Evolutionary conservation across 1,284 basidiomycete genomes (phyloP), one percentile per base, ranked within the genome.

Genomic region (Ganoderma sp.): DNA sequence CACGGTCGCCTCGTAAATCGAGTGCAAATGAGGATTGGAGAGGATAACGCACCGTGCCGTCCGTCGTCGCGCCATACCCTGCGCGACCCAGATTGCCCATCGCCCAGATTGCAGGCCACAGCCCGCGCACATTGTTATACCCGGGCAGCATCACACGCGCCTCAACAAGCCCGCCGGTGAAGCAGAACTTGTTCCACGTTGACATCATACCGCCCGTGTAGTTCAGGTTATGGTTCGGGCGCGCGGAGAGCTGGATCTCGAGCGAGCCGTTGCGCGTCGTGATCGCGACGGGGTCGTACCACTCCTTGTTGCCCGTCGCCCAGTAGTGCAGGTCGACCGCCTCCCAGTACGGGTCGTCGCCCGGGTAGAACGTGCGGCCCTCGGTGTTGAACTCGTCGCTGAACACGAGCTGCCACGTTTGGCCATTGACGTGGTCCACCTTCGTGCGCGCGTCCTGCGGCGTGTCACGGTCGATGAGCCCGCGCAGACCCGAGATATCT

Each of bases 151-250:
- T 87, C 19, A 96, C 88, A 8, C 86, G 84, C 8, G 86, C 85
- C 74, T 90, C 86, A 54, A 95, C 80, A 67, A 93, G 81, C 22
- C 93, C 93, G 45, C 94, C 94, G 1, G 92, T 95, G 81, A 98
- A 98, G 80, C 97, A 98, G 75, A 98, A 93, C 78, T 98, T 95
- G 78, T 95, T 95, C 94, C 94, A 95, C 17, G 85, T 85, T 32
- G 88, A 81, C 74, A 94, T 79, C 83, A 90, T 83, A 0, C 88
- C 91, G 48, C 92, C 87, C 69, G 89, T 83, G 77, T 91, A 97
- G 74, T 94, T 81, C 69, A 98, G 83, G 65, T 86, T 88, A 78
- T 98, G 90, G 45, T 83, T 90, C 58, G 82, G 74, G 74, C 89
- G 89, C 71, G 87, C 74, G 0, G 84, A 87, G 71, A 97, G 78